Conservation (phyloP, 2,329 filamentous ascomycete genomes). For the Dothiorella sarmentorum region DNA sequence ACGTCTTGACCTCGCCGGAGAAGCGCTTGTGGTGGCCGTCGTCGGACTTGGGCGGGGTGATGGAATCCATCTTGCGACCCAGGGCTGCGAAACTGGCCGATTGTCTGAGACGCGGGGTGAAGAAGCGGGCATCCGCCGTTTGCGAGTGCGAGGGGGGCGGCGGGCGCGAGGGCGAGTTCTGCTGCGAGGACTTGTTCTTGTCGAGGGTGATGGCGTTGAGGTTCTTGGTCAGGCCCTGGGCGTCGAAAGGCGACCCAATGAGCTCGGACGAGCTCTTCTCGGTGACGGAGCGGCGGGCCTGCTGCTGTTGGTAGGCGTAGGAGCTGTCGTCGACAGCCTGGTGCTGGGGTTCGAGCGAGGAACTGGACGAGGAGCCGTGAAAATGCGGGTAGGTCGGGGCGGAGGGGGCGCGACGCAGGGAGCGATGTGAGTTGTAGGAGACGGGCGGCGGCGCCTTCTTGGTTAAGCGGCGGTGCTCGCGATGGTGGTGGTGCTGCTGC, state of each 20-base stretch:
- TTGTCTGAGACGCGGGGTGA: slow-evolving; percentile 36
- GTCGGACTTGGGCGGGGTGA: slow-evolving; percentile 31
- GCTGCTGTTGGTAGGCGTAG: slow-evolving; percentile 3
- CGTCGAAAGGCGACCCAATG: slow-evolving; percentile 41
- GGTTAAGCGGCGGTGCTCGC: slow-evolving; percentile 20
- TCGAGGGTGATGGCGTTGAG: slow-evolving; percentile 30
- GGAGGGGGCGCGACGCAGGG: slow-evolving; percentile 26
- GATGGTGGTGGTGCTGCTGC: slow-evolving; percentile 15
- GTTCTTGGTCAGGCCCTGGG: slow-evolving; percentile 35
- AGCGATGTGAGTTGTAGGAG: slow-evolving; percentile 22
- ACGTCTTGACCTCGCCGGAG: slow-evolving; percentile 35
- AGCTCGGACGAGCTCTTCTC: slow-evolving; percentile 34
- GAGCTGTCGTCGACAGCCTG: slow-evolving; percentile 1
- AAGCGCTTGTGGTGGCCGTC: slow-evolving; percentile 37
- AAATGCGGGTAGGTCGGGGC: slow-evolving; percentile 28
- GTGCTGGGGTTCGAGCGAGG: slow-evolving; percentile 20
- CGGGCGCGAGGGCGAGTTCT: slow-evolving; percentile 22
- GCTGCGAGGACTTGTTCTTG: slow-evolving; percentile 9
- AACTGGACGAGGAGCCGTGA: slow-evolving; percentile 17
- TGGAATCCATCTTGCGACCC: slow-evolving; percentile 43
- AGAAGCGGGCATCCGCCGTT: slow-evolving; percentile 26
- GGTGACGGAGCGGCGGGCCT: slow-evolving; percentile 25
- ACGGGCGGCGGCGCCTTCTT: slow-evolving; percentile 25
- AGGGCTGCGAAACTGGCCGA: slow-evolving; percentile 42
- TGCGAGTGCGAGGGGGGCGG: slow-evolving; percentile 29